Percentiles rank a stretch among this genome's conserved stretches.
Evolutionary conservation across 148 eudicot species (phyloP).

Genomic region (Talinum fruticosum): DNA sequence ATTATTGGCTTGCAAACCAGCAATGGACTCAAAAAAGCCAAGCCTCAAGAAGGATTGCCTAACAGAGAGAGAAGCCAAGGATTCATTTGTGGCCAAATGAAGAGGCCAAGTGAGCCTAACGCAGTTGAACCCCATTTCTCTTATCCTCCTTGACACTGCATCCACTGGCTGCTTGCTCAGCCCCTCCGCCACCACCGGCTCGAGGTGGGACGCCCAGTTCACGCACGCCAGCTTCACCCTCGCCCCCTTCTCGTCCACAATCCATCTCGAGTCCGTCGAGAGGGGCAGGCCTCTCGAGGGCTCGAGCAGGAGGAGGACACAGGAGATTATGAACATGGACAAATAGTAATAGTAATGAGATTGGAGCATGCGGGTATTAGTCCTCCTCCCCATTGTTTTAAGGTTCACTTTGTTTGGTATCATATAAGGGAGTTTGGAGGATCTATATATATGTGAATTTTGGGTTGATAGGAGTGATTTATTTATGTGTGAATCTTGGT

Average conservation of each 20-base stretch:
- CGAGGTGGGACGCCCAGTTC: conserved; percentile 77
- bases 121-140: conserved; percentile 74
- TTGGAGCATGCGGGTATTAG: too few relatives aligned
- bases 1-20: conserved; percentile 62
- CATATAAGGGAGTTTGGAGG: background rate
- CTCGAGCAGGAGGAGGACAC: background rate
- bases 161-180: conserved; percentile 68
- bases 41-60: conserved; percentile 48
- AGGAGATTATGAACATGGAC: background rate
- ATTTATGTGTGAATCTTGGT: too few relatives aligned
- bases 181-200: conserved; percentile 70
- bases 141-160: conserved; percentile 41
- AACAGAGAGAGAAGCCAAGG: conserved; percentile 50
- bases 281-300: conserved; percentile 45
- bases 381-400: background rate
- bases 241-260: conserved; percentile 57
- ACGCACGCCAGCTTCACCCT: conserved; percentile 87
- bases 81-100: conserved; percentile 52
- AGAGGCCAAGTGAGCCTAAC: conserved; percentile 92
- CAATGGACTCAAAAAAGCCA: conserved; percentile 41
- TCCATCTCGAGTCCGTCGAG: conserved; percentile 73
- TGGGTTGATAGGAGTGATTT: too few relatives aligned
- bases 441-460: too few relatives aligned
- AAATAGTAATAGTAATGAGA: too few relatives aligned
- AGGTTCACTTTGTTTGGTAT: background rate